Evolutionary conservation across 345 rosid species (phyloP).

Genomic region (Syzygium aromaticum): DNA sequence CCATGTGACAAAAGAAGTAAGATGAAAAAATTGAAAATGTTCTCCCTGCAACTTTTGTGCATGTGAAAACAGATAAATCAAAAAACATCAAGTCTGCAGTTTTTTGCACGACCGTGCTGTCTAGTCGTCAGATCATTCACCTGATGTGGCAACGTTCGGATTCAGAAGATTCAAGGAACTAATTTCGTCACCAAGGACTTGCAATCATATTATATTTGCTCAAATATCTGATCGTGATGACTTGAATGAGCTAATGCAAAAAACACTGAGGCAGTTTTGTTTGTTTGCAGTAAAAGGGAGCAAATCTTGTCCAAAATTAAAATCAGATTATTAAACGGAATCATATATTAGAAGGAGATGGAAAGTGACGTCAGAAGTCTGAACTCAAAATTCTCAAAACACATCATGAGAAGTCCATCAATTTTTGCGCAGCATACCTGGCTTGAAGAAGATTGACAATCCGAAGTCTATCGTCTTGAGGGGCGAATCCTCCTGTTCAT

Average conservation of each 20-base stretch:
- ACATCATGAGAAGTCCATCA: not conserved
- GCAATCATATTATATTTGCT: not conserved
- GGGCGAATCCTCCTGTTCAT: slow-evolving; percentile 8
- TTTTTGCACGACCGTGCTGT: not conserved
- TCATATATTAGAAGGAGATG: not conserved
- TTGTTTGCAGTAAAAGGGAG: not conserved
- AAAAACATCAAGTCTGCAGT: not conserved
- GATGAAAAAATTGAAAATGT: not conserved
- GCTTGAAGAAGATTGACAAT: slow-evolving; percentile 12
- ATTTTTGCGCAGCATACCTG: slow-evolving; percentile 2
- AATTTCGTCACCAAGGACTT: not conserved
- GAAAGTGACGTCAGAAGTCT: not conserved
- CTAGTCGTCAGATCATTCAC: not conserved
- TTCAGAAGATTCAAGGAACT: not conserved
- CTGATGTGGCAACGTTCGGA: not conserved
- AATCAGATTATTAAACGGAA: not conserved
- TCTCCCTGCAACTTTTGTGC: not conserved
- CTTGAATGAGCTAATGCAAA: not conserved
- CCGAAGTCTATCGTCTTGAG: slow-evolving; percentile 11
- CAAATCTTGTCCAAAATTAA: not conserved
- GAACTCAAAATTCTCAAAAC: not conserved
- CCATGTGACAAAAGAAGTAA: not conserved
- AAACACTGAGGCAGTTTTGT: not conserved
- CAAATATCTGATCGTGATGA: not conserved
- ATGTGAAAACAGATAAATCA: not conserved